Evolutionary conservation across 2,329 filamentous ascomycete species (phyloP), one percentile per base, ranked within the genome.

Genomic region (Ophiostoma perfectum): DNA sequence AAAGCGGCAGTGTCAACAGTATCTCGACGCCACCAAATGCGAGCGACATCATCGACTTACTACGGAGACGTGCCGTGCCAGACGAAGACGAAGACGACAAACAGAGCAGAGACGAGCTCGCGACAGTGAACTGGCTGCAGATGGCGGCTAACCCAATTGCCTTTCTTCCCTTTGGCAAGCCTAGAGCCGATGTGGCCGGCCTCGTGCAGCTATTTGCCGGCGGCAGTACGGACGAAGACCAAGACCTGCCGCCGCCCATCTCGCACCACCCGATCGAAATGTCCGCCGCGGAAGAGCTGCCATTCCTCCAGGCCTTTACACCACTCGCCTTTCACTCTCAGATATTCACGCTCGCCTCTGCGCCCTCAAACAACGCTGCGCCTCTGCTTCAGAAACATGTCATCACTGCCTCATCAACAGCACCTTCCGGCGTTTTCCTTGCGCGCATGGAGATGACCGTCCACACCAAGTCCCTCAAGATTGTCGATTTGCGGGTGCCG

Each of bases 251-350:
- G 36, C 78, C 80, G 1, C 75, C 84, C 0, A 79, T 83, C 7
- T 90, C 89, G 1, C 90, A 93, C 74, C 83, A 86, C 66, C 91
- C 89, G 0, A 74, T 87, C 1, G 81, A 81, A 0, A 81, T 93
- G 78, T 82, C 84, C 0, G 81, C 89, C 1, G 80, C 83, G 0
- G 86, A 93, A 70, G 86, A 90, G 65, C 78, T 90, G 2, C 86
- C 89, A 0, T 92, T 89, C 72, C 81, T 93, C 0, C 85, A 89
- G 63, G 81, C 89, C 8, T 92, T 95, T 73, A 90, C 86, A 0
- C 86, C 89, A 0, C 82, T 95, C 14, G 80, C 80, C 0, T 87
- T 90, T 69, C 81, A 81, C 0, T 88, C 87, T 0, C 81, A 78
- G 0, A 79, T 87, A 14, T 77, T 80, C 0, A 76, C 84, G 0